Conservation (phyloP, 1,284 basidiomycete species). For the Meripilus lineatus region DNA sequence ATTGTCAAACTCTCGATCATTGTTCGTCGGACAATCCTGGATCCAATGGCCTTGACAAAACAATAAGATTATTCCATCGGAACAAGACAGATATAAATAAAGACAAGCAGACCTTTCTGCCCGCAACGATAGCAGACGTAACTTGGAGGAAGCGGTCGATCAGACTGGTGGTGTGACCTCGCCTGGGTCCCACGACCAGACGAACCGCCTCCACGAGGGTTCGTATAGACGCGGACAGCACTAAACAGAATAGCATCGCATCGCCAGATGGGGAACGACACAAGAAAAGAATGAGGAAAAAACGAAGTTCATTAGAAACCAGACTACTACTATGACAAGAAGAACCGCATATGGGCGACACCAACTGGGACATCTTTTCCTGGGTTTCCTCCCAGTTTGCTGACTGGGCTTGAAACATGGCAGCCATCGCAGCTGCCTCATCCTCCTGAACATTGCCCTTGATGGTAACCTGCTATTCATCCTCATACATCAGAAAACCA, state of each 20-base stretch:
- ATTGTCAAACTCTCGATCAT: constrained; percentile 92
- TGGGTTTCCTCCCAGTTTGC: constrained; percentile 96
- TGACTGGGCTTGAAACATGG: constrained; percentile 91
- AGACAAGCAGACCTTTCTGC: constrained; percentile 75
- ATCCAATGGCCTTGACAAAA: constrained; percentile 91
- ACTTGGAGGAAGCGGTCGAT: constrained; percentile 79
- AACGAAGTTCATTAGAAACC: constrained; percentile 57
- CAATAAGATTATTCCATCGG: constrained; percentile 5
- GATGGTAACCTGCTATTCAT: constrained; percentile 26
- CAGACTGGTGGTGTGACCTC: constrained; percentile 40
- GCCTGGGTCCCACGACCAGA: constrained; percentile 43
- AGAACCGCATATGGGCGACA: constrained; percentile 53
- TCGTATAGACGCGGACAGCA: constrained; percentile 67
- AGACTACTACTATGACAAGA: constrained; percentile 53
- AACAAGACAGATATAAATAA: constrained; percentile 9
- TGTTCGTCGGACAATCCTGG: constrained; percentile 97
- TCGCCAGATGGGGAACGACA: constrained; percentile 4
- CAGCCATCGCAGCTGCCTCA: constrained; percentile 86
- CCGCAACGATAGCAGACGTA: constrained; percentile 99
- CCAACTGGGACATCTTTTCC: constrained; percentile 95
- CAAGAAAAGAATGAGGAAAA: constrained; percentile 30
- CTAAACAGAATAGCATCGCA: constrained; percentile 45
- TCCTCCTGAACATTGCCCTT: constrained; percentile 53
- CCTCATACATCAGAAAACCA: too few relatives aligned
- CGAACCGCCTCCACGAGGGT: constrained; percentile 55